These are phyloP conservation scores for Globisporangium nunn DNA, from an alignment of 352 stramenopile species.

Conservation along the genomic window DNA sequence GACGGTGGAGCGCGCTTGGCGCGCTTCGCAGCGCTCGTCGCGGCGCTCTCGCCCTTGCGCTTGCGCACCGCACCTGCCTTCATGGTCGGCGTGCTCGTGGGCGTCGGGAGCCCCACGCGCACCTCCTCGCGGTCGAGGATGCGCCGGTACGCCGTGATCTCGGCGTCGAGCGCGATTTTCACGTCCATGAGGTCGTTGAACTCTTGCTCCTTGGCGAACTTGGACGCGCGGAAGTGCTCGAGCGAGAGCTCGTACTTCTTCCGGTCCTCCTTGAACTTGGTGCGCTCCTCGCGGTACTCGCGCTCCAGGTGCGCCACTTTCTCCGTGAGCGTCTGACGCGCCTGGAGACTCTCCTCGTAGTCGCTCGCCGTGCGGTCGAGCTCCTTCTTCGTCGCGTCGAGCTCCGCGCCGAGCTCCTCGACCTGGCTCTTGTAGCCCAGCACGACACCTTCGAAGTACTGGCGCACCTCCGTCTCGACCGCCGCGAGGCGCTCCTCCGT, in stretches of 20 bases:
- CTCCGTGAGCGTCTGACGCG: slow-evolving; percentile 63
- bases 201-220: slow-evolving; percentile 66
- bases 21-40: slow-evolving; percentile 26
- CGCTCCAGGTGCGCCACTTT: slow-evolving; percentile 75
- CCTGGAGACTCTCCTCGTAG: slow-evolving; percentile 74
- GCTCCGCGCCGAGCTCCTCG: slow-evolving; percentile 45
- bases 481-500: slow-evolving; percentile 57
- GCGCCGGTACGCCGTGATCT: slow-evolving; percentile 76
- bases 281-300: slow-evolving; percentile 69
- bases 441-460: slow-evolving; percentile 59
- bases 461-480: slow-evolving; percentile 71
- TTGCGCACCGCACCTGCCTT: slow-evolving; percentile 39
- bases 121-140: slow-evolving; percentile 79
- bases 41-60: slow-evolving; percentile 44
- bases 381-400: slow-evolving; percentile 68
- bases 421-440: slow-evolving; percentile 49
- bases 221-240: slow-evolving; percentile 58
- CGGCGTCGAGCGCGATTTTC: slow-evolving; percentile 69
- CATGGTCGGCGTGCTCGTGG: slow-evolving; percentile 26
- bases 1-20: slow-evolving; percentile 26
- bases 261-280: slow-evolving; percentile 73
- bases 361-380: slow-evolving; percentile 71
- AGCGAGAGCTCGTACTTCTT: slow-evolving; percentile 67
- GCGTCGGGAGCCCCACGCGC: slow-evolving; percentile 54
- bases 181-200: slow-evolving; percentile 88